Evolutionary conservation across 352 stramenopile genomes (phyloP).

Genomic region (Globisporangium okanoganense): DNA sequence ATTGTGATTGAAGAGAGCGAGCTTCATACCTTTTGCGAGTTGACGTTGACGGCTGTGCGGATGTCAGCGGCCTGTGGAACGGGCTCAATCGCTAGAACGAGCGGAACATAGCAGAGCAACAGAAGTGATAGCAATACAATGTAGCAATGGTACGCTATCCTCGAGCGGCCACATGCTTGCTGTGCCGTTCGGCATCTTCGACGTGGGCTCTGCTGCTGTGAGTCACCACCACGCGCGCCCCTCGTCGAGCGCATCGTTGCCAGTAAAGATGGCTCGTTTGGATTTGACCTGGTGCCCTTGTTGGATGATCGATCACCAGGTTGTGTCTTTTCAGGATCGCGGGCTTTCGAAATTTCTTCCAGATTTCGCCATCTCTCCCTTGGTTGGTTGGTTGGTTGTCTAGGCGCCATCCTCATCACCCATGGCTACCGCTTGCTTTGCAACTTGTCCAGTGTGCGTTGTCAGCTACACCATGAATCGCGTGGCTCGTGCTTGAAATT

Average conservation of each 20-base stretch:
- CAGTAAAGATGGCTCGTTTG: background rate
- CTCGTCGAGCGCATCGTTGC: background rate
- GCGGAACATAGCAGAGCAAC: background rate
- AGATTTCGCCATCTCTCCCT: background rate
- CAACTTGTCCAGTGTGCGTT: background rate
- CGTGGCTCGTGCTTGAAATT: too few relatives aligned
- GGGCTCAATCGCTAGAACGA: slow-evolving; percentile 27
- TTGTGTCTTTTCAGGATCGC: background rate
- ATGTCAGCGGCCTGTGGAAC: slow-evolving; percentile 49
- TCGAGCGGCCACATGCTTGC: background rate
- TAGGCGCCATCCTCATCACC: too few relatives aligned
- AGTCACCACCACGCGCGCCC: background rate
- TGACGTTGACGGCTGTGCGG: slow-evolving; percentile 39
- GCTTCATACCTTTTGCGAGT: slow-evolving; percentile 30
- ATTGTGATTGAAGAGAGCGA: background rate
- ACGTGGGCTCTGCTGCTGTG: background rate
- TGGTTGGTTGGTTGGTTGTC: too few relatives aligned
- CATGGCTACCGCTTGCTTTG: background rate
- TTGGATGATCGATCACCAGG: background rate
- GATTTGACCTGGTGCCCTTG: background rate
- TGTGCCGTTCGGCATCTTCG: background rate
- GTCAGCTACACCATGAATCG: too few relatives aligned
- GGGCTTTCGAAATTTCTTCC: background rate
- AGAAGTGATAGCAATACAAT: slow-evolving; percentile 3
- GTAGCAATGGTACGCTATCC: background rate